Evolutionary conservation across 768 basidiomycete genomes (phyloP).

Genomic region (Tricholoma bakamatsutake): DNA sequence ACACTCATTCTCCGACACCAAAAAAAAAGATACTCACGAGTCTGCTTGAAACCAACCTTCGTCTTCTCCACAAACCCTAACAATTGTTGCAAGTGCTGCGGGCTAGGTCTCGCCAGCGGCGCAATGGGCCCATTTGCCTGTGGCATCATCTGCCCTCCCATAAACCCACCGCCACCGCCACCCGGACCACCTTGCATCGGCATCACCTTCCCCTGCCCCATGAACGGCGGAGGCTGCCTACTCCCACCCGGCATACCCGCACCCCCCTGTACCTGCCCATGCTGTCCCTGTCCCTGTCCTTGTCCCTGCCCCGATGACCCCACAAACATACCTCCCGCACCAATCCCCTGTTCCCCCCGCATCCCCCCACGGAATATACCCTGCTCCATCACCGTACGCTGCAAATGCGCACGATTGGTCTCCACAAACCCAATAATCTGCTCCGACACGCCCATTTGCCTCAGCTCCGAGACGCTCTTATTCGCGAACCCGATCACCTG

Average conservation of each 20-base stretch:
- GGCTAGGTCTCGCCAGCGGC: neutral
- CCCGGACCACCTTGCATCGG: constrained; percentile 3
- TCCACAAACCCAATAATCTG: constrained; percentile 54
- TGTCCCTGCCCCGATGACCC: neutral
- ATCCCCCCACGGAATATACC: constrained; percentile 27
- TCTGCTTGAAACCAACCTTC: constrained; percentile 1
- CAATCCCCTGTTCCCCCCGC: neutral
- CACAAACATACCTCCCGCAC: neutral
- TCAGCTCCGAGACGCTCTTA: constrained; percentile 44
- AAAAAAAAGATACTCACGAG: constrained; percentile 4
- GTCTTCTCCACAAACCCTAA: constrained; percentile 6
- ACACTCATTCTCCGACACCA: neutral
- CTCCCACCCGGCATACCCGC: neutral
- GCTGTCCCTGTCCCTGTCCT: neutral
- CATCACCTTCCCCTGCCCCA: constrained; percentile 2
- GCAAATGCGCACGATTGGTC: constrained; percentile 40
- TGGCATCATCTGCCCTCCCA: neutral
- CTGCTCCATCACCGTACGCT: constrained; percentile 34
- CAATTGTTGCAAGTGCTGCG: constrained; percentile 4
- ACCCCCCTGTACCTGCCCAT: neutral
- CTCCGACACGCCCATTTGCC: constrained; percentile 42
- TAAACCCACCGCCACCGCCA: neutral
- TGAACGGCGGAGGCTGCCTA: constrained; percentile 6
- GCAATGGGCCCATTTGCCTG: neutral
- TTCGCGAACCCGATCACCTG: constrained; percentile 44